Conservation (phyloP, 192 early-diverging fungal genomes). For the Jimgerdemannia flammicorona region DNA sequence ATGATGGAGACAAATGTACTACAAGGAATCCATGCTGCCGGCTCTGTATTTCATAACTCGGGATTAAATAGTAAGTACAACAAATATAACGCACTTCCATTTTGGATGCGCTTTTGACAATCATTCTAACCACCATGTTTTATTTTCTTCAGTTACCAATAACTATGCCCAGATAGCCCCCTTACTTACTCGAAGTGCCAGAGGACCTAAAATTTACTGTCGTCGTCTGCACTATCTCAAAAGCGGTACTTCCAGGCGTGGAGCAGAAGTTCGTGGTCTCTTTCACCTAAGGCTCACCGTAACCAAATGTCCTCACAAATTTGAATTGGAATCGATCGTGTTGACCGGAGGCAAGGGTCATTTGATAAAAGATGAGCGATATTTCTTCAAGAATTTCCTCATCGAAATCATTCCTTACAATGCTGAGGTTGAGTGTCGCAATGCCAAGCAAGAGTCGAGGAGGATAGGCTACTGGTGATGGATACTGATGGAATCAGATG, state of each 20-base stretch:
- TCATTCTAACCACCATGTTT: too few species aligned
- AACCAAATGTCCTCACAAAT: neutral
- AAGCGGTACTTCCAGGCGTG: neutral
- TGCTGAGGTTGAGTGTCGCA: neutral
- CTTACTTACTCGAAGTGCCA: neutral
- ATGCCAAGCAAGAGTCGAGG: neutral
- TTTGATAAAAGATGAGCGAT: neutral
- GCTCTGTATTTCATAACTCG: too few species aligned
- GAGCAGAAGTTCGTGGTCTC: neutral
- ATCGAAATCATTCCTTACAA: neutral
- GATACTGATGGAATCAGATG: too few species aligned
- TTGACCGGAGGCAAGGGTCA: neutral
- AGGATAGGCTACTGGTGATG: neutral
- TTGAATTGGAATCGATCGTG: neutral
- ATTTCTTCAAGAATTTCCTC: neutral
- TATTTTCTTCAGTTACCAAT: too few species aligned
- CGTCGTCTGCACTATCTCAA: neutral
- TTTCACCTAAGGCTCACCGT: neutral
- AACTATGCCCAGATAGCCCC: too few species aligned
- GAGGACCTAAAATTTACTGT: neutral
- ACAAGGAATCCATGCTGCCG: too few species aligned
- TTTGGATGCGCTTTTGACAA: too few species aligned
- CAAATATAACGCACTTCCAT: too few species aligned
- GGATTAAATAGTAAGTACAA: too few species aligned
- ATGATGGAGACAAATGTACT: too few species aligned